These are phyloP conservation scores for Wickerhamomyces subpelliculosus DNA, from an alignment of 805 yeast genomes.

Conservation along the genomic window DNA sequence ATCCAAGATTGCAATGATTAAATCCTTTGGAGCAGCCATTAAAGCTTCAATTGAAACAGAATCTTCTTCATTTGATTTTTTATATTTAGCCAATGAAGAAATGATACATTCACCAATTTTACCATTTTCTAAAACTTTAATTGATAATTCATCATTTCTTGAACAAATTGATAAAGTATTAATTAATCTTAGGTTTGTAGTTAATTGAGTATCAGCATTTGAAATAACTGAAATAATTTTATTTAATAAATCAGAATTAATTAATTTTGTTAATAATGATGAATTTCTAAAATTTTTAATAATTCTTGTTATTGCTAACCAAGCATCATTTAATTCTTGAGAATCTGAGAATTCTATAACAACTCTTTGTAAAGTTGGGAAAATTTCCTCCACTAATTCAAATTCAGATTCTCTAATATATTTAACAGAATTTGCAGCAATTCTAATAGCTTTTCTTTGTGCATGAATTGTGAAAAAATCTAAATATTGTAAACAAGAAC, in stretches of 20 bases:
- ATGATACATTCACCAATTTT: slow-evolving; percentile 41
- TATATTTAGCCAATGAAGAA: slow-evolving; percentile 44
- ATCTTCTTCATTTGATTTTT: slow-evolving; percentile 26
- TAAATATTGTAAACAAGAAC: slow-evolving; percentile 60
- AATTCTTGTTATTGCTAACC: slow-evolving; percentile 56
- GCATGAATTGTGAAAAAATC: slow-evolving; percentile 89
- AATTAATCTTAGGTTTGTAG: slow-evolving; percentile 25
- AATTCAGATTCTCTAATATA: slow-evolving; percentile 38
- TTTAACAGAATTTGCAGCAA: slow-evolving; percentile 64
- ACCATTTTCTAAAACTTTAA: slow-evolving; percentile 39
- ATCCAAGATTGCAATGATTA: slow-evolving; percentile 46
- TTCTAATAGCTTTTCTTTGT: slow-evolving; percentile 71
- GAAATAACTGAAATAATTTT: slow-evolving; percentile 25
- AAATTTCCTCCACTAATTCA: slow-evolving; percentile 43
- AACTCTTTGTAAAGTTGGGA: slow-evolving; percentile 48
- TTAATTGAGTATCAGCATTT: slow-evolving; percentile 22
- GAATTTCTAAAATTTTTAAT: slow-evolving; percentile 40
- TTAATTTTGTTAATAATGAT: slow-evolving; percentile 40
- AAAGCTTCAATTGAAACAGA: slow-evolving; percentile 56
- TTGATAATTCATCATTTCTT: slow-evolving; percentile 33
- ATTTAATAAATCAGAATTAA: slow-evolving; percentile 28
- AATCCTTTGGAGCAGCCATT: slow-evolving; percentile 67
- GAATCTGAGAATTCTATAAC: slow-evolving; percentile 53
- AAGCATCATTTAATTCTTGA: slow-evolving; percentile 53
- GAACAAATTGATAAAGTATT: slow-evolving; percentile 39